Evolutionary conservation across 371 early-diverging fungal species (phyloP).

Genomic region (Apophysomyces elegans): DNA sequence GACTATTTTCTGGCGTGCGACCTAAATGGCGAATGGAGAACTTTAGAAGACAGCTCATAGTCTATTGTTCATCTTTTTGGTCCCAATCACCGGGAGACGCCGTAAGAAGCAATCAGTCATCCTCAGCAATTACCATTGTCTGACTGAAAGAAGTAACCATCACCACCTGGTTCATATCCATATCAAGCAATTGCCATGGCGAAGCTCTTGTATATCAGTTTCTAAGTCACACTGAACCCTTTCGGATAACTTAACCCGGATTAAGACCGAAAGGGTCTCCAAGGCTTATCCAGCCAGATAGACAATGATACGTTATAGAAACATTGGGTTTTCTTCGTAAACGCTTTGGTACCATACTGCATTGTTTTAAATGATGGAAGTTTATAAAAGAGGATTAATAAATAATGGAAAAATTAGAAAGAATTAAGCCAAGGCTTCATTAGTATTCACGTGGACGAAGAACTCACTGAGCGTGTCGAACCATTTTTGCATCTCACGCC

Average conservation of each 20-base stretch:
- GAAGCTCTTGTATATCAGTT: not conserved
- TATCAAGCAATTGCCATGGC: not conserved
- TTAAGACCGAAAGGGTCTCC: not conserved
- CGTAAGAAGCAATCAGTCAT: not conserved
- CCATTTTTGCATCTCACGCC: slow-evolving; percentile 3
- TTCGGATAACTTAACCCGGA: not conserved
- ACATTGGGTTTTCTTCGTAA: too few relatives aligned
- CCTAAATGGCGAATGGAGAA: not conserved
- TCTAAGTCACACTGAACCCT: too few relatives aligned
- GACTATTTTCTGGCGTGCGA: slow-evolving; percentile 2
- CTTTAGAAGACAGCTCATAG: not conserved
- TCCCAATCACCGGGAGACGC: not conserved
- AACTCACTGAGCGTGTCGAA: not conserved
- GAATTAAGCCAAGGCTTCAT: not conserved
- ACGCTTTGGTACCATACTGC: too few relatives aligned
- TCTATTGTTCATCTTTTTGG: slow-evolving; percentile 1
- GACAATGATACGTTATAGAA: too few relatives aligned
- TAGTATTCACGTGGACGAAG: not conserved
- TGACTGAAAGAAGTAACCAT: not conserved
- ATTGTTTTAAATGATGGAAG: not conserved
- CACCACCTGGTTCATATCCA: slow-evolving; percentile 4
- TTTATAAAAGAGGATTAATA: not conserved
- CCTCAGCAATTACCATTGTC: not conserved
- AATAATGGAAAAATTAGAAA: not conserved
- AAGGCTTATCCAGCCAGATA: too few relatives aligned